Evolutionary conservation across 2,329 filamentous ascomycete species (phyloP), one percentile per base, ranked within the genome.

Genomic region (Nemania sp.): DNA sequence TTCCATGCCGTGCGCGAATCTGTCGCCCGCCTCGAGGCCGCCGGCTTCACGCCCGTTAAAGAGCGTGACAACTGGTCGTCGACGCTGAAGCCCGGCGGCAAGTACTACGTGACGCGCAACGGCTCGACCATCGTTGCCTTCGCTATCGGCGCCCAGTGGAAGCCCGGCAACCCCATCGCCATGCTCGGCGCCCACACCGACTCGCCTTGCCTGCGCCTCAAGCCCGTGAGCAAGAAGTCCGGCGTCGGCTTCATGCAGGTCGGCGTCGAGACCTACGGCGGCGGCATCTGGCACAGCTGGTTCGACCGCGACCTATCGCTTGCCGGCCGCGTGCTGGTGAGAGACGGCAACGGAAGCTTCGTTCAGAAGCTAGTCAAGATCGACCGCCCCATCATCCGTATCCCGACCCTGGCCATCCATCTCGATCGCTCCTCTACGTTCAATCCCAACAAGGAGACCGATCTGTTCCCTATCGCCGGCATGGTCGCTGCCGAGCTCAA

Each of bases 131-230:
- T 97, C 61, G 84, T 96, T 54, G 92, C 92, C 60, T 97, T 97
- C 73, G 89, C 90, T 58, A 88, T 97, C 66, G 93, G 93, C 67
- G 83, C 85, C 67, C 87, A 89, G 77, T 99, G 93, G 93, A 88
- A 87, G 69, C 86, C 93, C 2, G 93, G 93, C 39, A 96, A 96
- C 72, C 87, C 92, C 7, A 86, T 97, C 60, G 82, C 90, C 70
- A 96, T 97, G 83, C 85, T 99, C 57, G 94, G 93, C 64, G 92
- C 94, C 33, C 93, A 99, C 74, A 97, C 94, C 54, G 94, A 99
- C 75, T 97, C 92, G 9, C 91, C 91, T 5, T 92, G 89, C 64
- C 82, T 99, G 44, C 87, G 93, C 55, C 79, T 99, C 71, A 99
- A 99, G 79, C 94, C 94, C 11, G 87, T 96, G 36, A 96, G 90